These are phyloP conservation scores for Gynandropsis gynandra DNA, from an alignment of 345 rosid genomes.

Conservation along the genomic window DNA sequence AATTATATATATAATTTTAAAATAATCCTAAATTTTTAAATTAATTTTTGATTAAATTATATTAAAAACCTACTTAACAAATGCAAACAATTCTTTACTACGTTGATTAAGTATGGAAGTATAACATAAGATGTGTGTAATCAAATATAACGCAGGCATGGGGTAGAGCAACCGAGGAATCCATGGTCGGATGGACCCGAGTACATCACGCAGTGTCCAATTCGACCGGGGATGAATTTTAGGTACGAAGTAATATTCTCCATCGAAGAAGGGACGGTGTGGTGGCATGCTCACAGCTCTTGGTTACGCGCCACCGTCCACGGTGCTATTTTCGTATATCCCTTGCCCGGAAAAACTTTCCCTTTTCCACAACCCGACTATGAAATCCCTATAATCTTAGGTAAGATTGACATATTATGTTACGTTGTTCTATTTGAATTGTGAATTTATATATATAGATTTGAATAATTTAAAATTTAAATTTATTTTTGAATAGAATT, in stretches of 20 bases:
- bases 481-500: no score
- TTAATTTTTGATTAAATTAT: no score
- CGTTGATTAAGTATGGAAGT: no score
- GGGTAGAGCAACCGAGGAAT: constrained; percentile 31
- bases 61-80: no score
- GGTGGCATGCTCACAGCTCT: constrained; percentile 44
- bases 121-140: no score
- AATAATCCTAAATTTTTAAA: no score
- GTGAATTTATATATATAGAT: no score
- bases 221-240: constrained; percentile 26
- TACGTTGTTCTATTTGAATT: neutral
- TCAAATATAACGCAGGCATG: constrained; percentile 32
- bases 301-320: constrained; percentile 41
- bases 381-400: constrained; percentile 31
- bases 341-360: neutral
- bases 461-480: no score
- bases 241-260: constrained; percentile 21
- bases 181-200: constrained; percentile 41
- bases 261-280: constrained; percentile 31
- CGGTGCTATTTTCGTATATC: constrained; percentile 32
- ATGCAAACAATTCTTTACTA: no score
- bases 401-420: constrained; percentile 10
- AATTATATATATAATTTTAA: no score
- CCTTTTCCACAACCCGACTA: constrained; percentile 30
- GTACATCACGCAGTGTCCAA: constrained; percentile 37